phyloP scores from a whole-genome alignment of 768 basidiomycete genomes.

The Ramaria sp. region DNA sequence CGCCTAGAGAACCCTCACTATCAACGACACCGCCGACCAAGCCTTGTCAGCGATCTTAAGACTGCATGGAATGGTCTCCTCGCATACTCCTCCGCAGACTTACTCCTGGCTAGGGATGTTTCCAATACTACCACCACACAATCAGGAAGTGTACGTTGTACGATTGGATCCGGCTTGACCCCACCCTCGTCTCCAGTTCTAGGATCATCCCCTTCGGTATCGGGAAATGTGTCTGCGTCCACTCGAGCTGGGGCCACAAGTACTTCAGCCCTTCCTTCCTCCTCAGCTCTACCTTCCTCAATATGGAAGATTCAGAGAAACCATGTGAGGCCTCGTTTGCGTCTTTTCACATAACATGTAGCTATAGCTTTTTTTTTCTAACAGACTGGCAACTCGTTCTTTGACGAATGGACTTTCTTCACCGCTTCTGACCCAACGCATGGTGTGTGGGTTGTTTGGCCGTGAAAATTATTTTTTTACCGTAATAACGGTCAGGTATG shows the following conservation, averaged over 20 bases:
- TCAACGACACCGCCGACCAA: background rate
- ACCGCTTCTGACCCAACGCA: conserved; percentile 63
- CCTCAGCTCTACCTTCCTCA: background rate
- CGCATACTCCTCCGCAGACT: background rate
- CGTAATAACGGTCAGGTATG: background rate
- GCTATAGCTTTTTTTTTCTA: background rate
- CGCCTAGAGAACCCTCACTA: background rate
- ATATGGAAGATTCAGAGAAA: conserved; percentile 5
- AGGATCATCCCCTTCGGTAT: background rate
- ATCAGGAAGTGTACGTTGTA: background rate
- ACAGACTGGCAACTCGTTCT: conserved; percentile 56
- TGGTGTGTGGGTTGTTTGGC: conserved; percentile 25
- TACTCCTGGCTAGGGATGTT: background rate
- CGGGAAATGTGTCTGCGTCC: background rate
- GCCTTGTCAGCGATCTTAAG: conserved; percentile 3
- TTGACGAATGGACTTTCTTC: conserved; percentile 73
- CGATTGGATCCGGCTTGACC: background rate
- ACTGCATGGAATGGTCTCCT: conserved; percentile 6
- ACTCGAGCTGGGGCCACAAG: background rate
- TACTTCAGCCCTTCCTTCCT: no score
- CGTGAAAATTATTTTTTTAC: background rate
- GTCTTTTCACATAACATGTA: background rate
- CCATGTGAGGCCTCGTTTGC: background rate
- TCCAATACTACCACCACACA: background rate
- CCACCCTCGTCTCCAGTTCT: background rate